Base-by-base conservation (phyloP, 257 asterid species). In the Gentiana macrophylla region DNA sequence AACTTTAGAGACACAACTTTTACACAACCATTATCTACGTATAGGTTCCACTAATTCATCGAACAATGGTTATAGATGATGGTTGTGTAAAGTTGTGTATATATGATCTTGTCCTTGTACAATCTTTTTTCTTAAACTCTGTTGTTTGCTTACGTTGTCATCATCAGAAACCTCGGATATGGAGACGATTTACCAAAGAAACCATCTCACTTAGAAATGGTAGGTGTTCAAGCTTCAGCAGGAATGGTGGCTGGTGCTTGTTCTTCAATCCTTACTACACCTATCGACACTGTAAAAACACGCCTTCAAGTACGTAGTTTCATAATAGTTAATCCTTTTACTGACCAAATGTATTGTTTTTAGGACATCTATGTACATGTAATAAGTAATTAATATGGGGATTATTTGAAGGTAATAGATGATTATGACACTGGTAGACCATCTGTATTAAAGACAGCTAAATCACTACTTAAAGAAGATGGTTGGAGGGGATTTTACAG, bases 401-500 rank as follows among this genome's bases (percentile, higher is more conserved):
- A 43, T 52, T n/a, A 41, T 62, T 52, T 62, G 56, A 57, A 88
- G 97, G 97, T 89, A 41, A 84, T 90, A 48, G 98, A 86, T 70
- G 83, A 86, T 68, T 80, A 79, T 73, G 96, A 94, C 49, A 72
- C 53, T 60, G 98, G 98, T 66, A 80, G 96, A 56, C 94, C 98
- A 36, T 84, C 96, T 1, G 90, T 86, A 50, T 59, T 84, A 72
- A 86, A 80, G 74, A 86, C 96, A 1, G 55, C 80, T 12, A 90
- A 60, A 82, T 43, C 67, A 49, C 95, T 90, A 56, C 44, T 90
- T 45, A 69, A 68, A 67, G 95, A 86, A 82, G 95, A 90, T 53
- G 98, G 96, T 45, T 84, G 98, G 96, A 80, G 67, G 62, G 98
- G 98, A 6, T 84, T 90, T 69, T 90, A 86, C 59, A 73, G 94